Base-by-base conservation (phyloP, 1,284 basidiomycete genomes). In the Anthracocystis panici-leucophaei region DNA sequence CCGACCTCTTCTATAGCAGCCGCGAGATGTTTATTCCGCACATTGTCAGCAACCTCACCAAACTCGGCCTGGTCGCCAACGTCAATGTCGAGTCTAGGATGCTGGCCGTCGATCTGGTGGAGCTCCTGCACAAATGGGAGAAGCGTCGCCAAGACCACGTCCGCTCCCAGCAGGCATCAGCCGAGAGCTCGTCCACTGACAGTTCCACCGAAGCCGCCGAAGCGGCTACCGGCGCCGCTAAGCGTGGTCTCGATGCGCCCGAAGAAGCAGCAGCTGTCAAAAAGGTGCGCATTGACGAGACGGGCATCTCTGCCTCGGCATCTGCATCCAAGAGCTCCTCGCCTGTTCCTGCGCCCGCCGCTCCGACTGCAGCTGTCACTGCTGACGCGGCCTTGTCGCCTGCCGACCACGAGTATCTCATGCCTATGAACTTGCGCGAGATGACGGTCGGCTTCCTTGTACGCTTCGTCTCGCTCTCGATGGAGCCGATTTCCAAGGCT, bases 11-110 rank as follows among this genome's bases (percentile, higher is more conserved):
- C 88, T 99, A 93, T 87, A 91, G 93, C 54, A 93, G 94, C 68
- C 92, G 97, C 48, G 92, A 94, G 16, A 88, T 97, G 35, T 99
- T 99, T 85, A 90, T 99, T n/a, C 93, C 95, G 0, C 93, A 97
- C 83, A 95, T 99, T 87, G 93, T 95, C 67, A 93, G 93, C 82
- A 93, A 92, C 38, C 88, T 99, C 65, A 89, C 90, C 59, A 96
- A 95, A 86, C 89, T 99, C 20, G 95, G 94, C 25, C 89, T 97
- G 75, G 90, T 91, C 2, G 87, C 89, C 6, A 89, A 90, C 14
- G 78, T 82, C 57, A 90, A 93, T 5, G 85, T 88, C 29, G 97
- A 99, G 80, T 91, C 93, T 23, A 91, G 95, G 40, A 87, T 91
- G 44, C 80, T 87, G n/a, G 83, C 85, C 3, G 80, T 87, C 40